These are phyloP conservation scores for Silene conica DNA, from an alignment of 148 eudicot species.

Conservation along the genomic window DNA sequence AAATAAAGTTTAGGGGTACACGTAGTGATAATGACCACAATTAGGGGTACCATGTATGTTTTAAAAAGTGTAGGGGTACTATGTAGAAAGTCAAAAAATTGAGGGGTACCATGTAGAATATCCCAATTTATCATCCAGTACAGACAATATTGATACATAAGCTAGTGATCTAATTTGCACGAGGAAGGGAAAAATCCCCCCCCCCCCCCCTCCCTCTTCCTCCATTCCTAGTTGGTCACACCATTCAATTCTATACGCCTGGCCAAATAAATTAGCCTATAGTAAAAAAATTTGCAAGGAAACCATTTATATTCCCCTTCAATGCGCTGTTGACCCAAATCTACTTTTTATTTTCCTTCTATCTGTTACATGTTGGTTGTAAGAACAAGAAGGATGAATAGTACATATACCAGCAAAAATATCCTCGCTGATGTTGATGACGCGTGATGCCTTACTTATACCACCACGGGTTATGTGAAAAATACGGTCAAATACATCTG, in stretches of 20 bases:
- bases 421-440: slow-evolving; percentile 91
- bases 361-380: not conserved
- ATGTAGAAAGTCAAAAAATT: too few relatives aligned
- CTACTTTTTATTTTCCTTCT: not conserved
- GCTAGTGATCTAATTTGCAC: too few relatives aligned
- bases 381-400: not conserved
- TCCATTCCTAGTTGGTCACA: not conserved
- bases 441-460: slow-evolving; percentile 91
- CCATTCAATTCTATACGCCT: not conserved
- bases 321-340: not conserved
- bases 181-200: not conserved
- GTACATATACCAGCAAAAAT: slow-evolving; percentile 64
- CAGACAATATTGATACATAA: too few relatives aligned
- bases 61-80: too few relatives aligned
- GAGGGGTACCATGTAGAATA: too few relatives aligned
- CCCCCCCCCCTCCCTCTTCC: too few relatives aligned
- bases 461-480: slow-evolving; percentile 94
- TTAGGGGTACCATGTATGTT: too few relatives aligned
- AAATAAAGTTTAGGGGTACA: too few relatives aligned
- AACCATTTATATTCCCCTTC: not conserved
- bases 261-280: not conserved
- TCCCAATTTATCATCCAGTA: too few relatives aligned
- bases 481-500: slow-evolving; percentile 89
- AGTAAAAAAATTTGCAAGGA: not conserved
- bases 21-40: too few relatives aligned